Evolutionary conservation across 2,329 filamentous ascomycete species (phyloP).

Genomic region (Fusarium zealandicum): DNA sequence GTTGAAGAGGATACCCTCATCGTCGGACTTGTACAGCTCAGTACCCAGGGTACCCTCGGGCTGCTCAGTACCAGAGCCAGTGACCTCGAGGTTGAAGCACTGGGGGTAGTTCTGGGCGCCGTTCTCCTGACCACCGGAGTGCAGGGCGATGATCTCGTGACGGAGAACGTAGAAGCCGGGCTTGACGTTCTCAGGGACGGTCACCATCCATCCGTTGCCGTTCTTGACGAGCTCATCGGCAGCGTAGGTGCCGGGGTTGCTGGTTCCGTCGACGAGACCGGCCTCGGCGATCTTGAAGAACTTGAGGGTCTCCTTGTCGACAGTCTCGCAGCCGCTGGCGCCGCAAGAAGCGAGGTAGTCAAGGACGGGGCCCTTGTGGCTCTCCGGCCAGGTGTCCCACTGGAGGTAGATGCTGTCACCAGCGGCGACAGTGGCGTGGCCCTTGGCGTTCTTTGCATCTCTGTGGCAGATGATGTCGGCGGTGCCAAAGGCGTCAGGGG

Average conservation of each 20-base stretch:
- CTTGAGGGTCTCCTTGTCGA: conserved; percentile 61
- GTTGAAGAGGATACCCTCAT: conserved; percentile 47
- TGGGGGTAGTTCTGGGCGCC: conserved; percentile 61
- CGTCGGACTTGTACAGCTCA: conserved; percentile 42
- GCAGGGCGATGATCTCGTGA: conserved; percentile 61
- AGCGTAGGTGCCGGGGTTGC: conserved; percentile 48
- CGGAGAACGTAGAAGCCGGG: conserved; percentile 57
- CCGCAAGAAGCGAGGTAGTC: conserved; percentile 68
- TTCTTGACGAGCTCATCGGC: conserved; percentile 53
- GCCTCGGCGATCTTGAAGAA: conserved; percentile 71
- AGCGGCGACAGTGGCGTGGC: conserved; percentile 50
- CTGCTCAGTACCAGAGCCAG: conserved; percentile 49
- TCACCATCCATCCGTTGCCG: conserved; percentile 47
- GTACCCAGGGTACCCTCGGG: conserved; percentile 46
- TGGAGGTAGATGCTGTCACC: conserved; percentile 51
- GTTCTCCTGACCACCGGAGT: conserved; percentile 51
- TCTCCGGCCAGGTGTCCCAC: conserved; percentile 54
- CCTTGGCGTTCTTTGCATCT: conserved; percentile 48
- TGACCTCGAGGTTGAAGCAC: conserved; percentile 58
- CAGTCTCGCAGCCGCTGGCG: conserved; percentile 60
- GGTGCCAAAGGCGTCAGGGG: conserved; percentile 48
- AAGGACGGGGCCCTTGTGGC: conserved; percentile 63
- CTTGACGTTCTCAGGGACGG: conserved; percentile 47
- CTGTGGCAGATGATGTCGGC: conserved; percentile 59
- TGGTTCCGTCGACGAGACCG: conserved; percentile 59